phyloP scores from a whole-genome alignment of 177 flowering plant species.

The Tripterygium wilfordii region DNA sequence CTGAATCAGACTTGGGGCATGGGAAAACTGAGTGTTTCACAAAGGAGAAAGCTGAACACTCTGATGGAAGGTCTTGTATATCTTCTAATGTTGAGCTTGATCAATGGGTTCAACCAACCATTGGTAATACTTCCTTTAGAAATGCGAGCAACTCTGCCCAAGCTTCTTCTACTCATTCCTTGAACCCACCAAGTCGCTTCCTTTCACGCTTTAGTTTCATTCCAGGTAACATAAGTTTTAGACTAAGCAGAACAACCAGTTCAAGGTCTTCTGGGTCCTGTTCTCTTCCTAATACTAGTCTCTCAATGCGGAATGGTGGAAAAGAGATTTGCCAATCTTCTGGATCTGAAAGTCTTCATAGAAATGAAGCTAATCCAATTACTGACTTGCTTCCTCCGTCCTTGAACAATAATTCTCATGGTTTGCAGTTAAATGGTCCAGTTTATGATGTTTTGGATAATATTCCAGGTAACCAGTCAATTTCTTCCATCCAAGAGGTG shows the following conservation, averaged over 20 bases:
- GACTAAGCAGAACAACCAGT: slow-evolving; percentile 66
- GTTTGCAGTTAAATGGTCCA: slow-evolving; percentile 10
- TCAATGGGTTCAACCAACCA: slow-evolving; percentile 39
- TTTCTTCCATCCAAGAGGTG: slow-evolving; percentile 26
- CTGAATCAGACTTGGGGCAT: slow-evolving; percentile 19
- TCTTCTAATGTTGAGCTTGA: slow-evolving; percentile 30
- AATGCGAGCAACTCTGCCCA: slow-evolving; percentile 41
- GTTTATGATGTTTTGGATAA: slow-evolving; percentile 17
- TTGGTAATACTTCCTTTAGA: slow-evolving; percentile 19
- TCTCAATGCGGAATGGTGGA: slow-evolving; percentile 30
- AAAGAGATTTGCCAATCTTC: slow-evolving; percentile 25
- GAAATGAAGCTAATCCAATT: slow-evolving; percentile 25
- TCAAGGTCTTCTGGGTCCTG: slow-evolving; percentile 57
- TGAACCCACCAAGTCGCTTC: slow-evolving; percentile 41
- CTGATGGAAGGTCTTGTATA: slow-evolving; percentile 29
- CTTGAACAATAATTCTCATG: slow-evolving; percentile 21
- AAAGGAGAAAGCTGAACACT: slow-evolving; percentile 27
- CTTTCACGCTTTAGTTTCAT: slow-evolving; percentile 63
- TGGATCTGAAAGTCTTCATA: slow-evolving; percentile 14
- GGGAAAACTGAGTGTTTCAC: slow-evolving; percentile 26
- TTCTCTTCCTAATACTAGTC: slow-evolving; percentile 43
- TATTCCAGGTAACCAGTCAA: slow-evolving; percentile 17
- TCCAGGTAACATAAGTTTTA: slow-evolving; percentile 65
- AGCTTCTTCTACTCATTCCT: slow-evolving; percentile 28
- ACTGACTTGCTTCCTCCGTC: slow-evolving; percentile 27